Base-by-base conservation (phyloP, 495 filamentous ascomycete genomes). In the Xylaria scruposa region DNA sequence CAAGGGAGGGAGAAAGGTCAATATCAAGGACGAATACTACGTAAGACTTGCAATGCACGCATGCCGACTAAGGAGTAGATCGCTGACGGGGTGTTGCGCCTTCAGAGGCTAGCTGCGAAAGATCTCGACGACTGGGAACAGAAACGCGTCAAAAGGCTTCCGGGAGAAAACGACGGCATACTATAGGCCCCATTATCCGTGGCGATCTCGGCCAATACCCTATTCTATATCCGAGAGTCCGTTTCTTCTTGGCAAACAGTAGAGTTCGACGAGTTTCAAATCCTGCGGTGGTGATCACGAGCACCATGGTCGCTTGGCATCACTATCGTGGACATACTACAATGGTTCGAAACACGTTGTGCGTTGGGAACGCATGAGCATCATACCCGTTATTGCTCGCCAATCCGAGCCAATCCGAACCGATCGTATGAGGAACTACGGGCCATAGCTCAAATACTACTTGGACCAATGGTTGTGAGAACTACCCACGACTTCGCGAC, bases 51-150 rank as follows among this genome's bases (percentile, higher is more conserved):
- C 8, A 13, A 1, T 44, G 19, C 54, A 24, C 29, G 1, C 26
- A 1, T 75, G 19, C 72, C 72, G 21, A 69, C 72, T 53, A 68
- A 40, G 3, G 60, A 51, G 36, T 36, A 36, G 26, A 24, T 58
- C 21, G 70, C 47, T 46, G 72, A 71, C 36, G 31, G 15, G 15
- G 36, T 61, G 44, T 19, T 19, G 13, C 66, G 67, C 24, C 13
- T 46, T 15, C 79, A 97, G 95, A 91, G 91, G 81, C 85, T 98
- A 19, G 92, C 95, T 72, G 92, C 91, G 38, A 97, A 98, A 82
- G 95, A 98, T 80, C 78, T 97, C 63, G 95, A 98, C 76, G 87
- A 93, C 75, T 99, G 97, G 97, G 97, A 99, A 79, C 94, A 97
- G 78, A 96, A 93, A 80, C 88, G 97, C 61, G 94, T 98, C 17